Evolutionary conservation across 352 stramenopile species (phyloP), one percentile per base, ranked within the genome.

Genomic region (Globisporangium rhizosaccharum): DNA sequence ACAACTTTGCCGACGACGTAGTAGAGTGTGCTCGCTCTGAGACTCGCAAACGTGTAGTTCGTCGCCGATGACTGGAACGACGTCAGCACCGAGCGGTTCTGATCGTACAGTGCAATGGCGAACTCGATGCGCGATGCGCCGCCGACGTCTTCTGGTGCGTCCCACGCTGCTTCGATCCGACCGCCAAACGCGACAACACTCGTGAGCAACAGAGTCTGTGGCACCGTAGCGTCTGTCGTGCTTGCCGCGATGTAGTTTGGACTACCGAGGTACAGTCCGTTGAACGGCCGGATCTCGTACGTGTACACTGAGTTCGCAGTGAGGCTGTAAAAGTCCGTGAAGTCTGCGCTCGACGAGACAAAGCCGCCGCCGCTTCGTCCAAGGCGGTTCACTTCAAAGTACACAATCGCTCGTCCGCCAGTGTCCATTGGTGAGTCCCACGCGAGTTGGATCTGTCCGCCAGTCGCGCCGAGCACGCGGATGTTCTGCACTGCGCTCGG

Each of bases 211-310:
- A 64, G 55, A 0, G 71, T 37, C n/a, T 72, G 61, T 23, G 81
- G 61, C 20, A 66, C 5, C 1, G 70, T 72, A 18, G 73, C 65
- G 0, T 37, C 28, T 0, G 63, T 65, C 1, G 81, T 83, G 0
- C 4, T 47, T 5, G 57, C 56, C 6, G 4, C 33, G 0, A 62
- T 23, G 47, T 48, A 67, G 0, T 18, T 25, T 1, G 56, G 5
- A 3, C 58, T 30, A 0, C 73, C 68, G 2, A 49, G 55, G 10
- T 68, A 73, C 3, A 78, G 26, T 1, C 64, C 73, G 28, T 89
- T 91, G 39, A 75, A 82, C 9, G 76, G 71, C 0, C 61, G 61
- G 17, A 91, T 55, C 0, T 56, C 62, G 42, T 86, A 91, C 0
- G 37, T 26, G 56, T 88, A 88, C 26, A 25, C 17, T 1, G 58